Conservation (phyloP, 225 moss, liverwort and hornwort genomes). For the Marchantia paleacea region DNA sequence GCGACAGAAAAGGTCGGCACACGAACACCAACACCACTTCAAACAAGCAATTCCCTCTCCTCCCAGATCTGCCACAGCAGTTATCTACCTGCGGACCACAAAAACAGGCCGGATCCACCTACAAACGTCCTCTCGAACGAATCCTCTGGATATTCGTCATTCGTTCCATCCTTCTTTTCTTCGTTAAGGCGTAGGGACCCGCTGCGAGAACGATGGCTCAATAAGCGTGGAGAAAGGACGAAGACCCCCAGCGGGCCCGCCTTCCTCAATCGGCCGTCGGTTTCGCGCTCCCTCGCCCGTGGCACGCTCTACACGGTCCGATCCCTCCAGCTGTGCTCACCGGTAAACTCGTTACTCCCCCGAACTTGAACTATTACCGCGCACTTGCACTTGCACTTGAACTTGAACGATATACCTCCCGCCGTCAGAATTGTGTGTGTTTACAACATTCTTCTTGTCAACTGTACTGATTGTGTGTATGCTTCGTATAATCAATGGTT, state of each 20-base stretch:
- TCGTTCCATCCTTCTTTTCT: not conserved
- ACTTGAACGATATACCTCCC: not conserved
- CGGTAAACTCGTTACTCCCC: not conserved
- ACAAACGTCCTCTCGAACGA: not conserved
- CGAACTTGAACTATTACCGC: not conserved
- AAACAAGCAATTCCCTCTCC: slow-evolving; percentile 2
- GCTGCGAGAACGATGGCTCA: not conserved
- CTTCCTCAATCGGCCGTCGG: slow-evolving; percentile 1
- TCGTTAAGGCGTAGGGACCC: not conserved
- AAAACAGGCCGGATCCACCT: not conserved
- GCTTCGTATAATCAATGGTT: not conserved
- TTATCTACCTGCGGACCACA: not conserved
- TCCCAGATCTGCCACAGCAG: not conserved
- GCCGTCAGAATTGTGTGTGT: not conserved
- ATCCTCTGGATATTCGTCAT: not conserved
- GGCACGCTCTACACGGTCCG: not conserved
- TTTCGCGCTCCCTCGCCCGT: not conserved
- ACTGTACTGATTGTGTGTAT: not conserved
- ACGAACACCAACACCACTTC: not conserved
- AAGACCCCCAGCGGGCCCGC: not conserved
- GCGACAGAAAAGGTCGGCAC: not conserved
- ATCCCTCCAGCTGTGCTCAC: not conserved
- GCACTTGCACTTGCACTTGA: not conserved
- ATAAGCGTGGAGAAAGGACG: not conserved
- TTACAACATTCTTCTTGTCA: too few relatives aligned